phyloP scores from a whole-genome alignment of 2,329 filamentous ascomycete genomes.

The Bertia moriformis region DNA sequence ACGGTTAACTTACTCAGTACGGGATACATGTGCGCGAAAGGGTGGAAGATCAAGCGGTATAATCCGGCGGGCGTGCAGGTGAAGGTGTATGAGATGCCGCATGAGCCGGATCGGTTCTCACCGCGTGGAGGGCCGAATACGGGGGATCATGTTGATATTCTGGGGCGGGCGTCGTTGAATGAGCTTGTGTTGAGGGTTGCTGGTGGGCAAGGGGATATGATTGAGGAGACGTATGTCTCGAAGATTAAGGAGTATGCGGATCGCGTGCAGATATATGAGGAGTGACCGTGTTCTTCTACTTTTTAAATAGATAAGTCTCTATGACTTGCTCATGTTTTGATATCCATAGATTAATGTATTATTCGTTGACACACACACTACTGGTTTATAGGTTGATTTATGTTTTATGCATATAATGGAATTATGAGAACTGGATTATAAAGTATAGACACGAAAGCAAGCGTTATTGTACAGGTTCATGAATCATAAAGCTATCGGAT shows the following conservation, averaged over 20 bases:
- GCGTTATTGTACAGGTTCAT: no score
- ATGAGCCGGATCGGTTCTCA: constrained; percentile 85
- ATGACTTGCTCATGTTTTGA: no score
- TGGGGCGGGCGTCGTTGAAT: not conserved
- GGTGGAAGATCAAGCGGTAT: constrained; percentile 86
- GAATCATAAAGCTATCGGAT: not conserved
- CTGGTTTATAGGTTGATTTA: no score
- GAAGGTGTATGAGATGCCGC: constrained; percentile 86
- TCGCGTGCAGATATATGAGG: not conserved
- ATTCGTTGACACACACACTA: no score
- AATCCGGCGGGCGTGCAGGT: constrained; percentile 74
- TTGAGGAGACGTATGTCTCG: not conserved
- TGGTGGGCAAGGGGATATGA: not conserved
- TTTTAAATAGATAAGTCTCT: no score
- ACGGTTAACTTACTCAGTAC: constrained; percentile 85
- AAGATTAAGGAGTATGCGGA: not conserved
- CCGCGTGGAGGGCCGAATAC: constrained; percentile 58
- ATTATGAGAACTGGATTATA: no score
- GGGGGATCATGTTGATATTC: constrained; percentile 14
- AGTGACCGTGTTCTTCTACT: no score
- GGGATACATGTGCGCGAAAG: constrained; percentile 93
- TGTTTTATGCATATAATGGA: no score
- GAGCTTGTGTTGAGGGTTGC: not conserved
- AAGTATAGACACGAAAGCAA: no score
- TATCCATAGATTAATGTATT: no score